A percentile compares a stretch with the other conserved stretches of the same genome.
These are phyloP conservation scores for Ceratobasidium sp. DNA, from an alignment of 1,284 basidiomycete species.

Conservation along the genomic window DNA sequence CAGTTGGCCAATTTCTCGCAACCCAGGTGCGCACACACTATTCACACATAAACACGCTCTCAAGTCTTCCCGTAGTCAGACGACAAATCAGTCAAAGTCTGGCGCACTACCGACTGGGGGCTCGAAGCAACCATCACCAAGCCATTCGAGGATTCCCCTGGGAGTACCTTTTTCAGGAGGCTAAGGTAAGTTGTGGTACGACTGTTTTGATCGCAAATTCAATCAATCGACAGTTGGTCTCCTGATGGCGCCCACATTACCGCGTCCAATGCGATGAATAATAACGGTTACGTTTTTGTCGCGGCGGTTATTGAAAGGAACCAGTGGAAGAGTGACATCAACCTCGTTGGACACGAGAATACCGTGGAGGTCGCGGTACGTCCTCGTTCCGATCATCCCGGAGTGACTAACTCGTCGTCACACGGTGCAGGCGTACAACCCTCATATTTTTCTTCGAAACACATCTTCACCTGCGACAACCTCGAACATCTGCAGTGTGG, in stretches of 20 bases:
- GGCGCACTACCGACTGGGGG: slow-evolving; percentile 92
- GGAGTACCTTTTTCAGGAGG: slow-evolving; percentile 92
- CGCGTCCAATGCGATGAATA: slow-evolving; percentile 96
- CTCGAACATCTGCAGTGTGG: slow-evolving; percentile 75
- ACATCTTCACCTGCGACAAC: slow-evolving; percentile 67
- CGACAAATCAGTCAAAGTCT: slow-evolving; percentile 95
- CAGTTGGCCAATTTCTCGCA: slow-evolving; percentile 93
- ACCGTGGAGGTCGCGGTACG: slow-evolving; percentile 94
- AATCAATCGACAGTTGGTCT: slow-evolving; percentile 76
- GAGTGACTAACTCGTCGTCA: slow-evolving; percentile 39
- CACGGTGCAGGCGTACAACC: slow-evolving; percentile 79
- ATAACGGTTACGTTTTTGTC: slow-evolving; percentile 94
- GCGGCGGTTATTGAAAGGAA: slow-evolving; percentile 91
- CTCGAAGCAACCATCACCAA: slow-evolving; percentile 84
- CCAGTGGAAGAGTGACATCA: slow-evolving; percentile 87
- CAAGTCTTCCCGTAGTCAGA: slow-evolving; percentile 66
- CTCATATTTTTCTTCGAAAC: slow-evolving; percentile 86
- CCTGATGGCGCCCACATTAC: slow-evolving; percentile 98
- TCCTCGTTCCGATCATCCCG: slow-evolving; percentile 43
- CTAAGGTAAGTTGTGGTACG: slow-evolving; percentile 65
- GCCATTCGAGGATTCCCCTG: slow-evolving; percentile 93
- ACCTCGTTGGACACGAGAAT: slow-evolving; percentile 95
- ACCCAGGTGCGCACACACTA: slow-evolving; percentile 59
- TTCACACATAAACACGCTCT: not conserved
- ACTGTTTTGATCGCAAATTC: slow-evolving; percentile 5